These are phyloP conservation scores for Rhodosporidiobolus odoratus DNA, from an alignment of 768 basidiomycete species.

Conservation along the genomic window DNA sequence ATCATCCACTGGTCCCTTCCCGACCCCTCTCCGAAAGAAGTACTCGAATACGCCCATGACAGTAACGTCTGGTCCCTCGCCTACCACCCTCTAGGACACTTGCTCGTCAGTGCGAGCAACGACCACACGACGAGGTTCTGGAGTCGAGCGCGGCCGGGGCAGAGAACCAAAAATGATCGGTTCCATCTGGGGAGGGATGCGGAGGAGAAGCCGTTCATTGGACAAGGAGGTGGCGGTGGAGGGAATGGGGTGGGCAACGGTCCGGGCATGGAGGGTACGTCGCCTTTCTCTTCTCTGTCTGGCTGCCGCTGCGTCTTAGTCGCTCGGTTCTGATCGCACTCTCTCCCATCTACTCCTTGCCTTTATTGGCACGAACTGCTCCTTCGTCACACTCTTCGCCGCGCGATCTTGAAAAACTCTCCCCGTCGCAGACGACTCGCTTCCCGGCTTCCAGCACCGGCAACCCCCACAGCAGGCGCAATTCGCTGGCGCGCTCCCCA, in stretches of 20 bases:
- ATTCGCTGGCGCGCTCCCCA: not conserved
- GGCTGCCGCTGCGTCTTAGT: too few relatives aligned
- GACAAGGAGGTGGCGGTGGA: slow-evolving; percentile 52
- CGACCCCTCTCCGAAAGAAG: slow-evolving; percentile 48
- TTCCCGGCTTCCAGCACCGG: slow-evolving; percentile 37
- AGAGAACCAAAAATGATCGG: slow-evolving; percentile 29
- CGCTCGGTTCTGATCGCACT: too few relatives aligned
- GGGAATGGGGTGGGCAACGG: slow-evolving; percentile 43
- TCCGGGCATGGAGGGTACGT: not conserved
- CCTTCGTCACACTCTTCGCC: not conserved
- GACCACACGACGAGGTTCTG: slow-evolving; percentile 99
- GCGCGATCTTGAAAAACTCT: too few relatives aligned
- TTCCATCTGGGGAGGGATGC: slow-evolving; percentile 60
- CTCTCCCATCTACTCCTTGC: too few relatives aligned
- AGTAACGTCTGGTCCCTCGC: slow-evolving; percentile 85
- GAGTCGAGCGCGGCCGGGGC: slow-evolving; percentile 56
- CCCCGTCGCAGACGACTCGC: slow-evolving; percentile 22
- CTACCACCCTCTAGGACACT: slow-evolving; percentile 91
- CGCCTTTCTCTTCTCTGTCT: not conserved
- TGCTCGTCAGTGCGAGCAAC: slow-evolving; percentile 89
- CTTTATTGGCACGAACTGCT: not conserved
- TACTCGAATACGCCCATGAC: slow-evolving; percentile 93
- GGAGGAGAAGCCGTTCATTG: slow-evolving; percentile 69
- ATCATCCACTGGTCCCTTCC: slow-evolving; percentile 87
- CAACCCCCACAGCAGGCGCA: not conserved